phyloP scores from a whole-genome alignment of 768 basidiomycete species.

The Mycena leptocephala region DNA sequence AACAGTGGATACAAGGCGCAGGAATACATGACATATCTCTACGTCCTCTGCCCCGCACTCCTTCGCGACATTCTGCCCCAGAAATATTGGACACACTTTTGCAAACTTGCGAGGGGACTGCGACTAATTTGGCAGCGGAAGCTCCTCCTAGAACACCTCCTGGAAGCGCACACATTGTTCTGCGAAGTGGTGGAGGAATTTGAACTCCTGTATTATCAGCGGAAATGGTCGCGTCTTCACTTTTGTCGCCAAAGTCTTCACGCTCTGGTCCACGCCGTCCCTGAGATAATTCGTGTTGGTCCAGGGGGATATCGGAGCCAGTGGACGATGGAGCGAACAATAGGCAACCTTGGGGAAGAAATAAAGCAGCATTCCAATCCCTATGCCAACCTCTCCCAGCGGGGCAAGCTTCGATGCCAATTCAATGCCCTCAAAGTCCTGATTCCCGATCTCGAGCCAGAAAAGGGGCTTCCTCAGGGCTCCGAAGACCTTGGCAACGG shows the following conservation, averaged over 20 bases:
- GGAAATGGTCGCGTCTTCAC: neutral
- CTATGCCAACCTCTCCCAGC: conserved; percentile 9
- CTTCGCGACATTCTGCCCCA: conserved; percentile 15
- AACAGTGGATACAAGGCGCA: conserved; percentile 36
- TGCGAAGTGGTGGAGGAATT: neutral
- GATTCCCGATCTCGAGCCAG: neutral
- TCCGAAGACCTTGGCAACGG: neutral
- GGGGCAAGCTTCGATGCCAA: neutral
- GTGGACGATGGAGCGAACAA: conserved; percentile 18
- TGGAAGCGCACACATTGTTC: neutral
- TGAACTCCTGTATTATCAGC: conserved; percentile 8
- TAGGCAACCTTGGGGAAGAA: too few relatives aligned
- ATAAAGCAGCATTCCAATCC: conserved; percentile 16
- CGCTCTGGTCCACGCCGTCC: neutral
- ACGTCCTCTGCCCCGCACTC: conserved; percentile 4
- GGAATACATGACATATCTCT: neutral
- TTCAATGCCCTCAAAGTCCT: neutral
- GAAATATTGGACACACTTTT: conserved; percentile 10
- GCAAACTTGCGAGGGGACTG: conserved; percentile 31
- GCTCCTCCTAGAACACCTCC: neutral
- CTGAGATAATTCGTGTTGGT: neutral
- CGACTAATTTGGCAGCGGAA: conserved; percentile 4
- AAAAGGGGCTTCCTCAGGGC: neutral
- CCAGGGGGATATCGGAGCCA: neutral
- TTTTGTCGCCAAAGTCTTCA: neutral